These are phyloP conservation scores for Stemphylium vesicarium DNA, from an alignment of 2,329 filamentous ascomycete genomes.

Conservation along the genomic window DNA sequence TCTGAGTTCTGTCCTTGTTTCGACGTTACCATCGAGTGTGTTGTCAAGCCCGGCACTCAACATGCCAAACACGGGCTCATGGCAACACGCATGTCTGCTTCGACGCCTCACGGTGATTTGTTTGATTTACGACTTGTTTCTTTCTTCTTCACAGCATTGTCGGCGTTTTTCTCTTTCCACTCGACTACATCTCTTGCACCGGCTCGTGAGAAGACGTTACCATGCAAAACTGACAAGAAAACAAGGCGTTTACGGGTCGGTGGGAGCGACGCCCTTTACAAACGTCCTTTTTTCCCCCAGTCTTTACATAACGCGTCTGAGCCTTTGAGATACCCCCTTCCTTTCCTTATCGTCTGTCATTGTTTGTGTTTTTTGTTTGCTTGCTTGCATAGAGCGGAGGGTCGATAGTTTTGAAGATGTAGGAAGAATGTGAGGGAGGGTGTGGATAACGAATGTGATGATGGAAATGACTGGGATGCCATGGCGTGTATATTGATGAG, in stretches of 20 bases:
- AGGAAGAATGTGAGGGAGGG: neutral
- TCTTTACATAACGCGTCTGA: slow-evolving; percentile 15
- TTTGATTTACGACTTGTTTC: neutral
- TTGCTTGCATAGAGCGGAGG: neutral
- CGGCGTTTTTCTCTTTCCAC: neutral
- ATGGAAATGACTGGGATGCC: neutral
- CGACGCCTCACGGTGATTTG: neutral
- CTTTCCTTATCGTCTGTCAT: neutral
- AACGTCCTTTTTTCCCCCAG: slow-evolving; percentile 19
- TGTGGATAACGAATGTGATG: neutral
- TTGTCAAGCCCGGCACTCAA: slow-evolving; percentile 2
- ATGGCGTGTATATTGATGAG: neutral
- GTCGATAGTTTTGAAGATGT: neutral
- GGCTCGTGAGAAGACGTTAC: slow-evolving; percentile 27
- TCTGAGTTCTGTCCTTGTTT: slow-evolving; percentile 37
- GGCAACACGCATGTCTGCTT: neutral
- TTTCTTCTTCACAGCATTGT: neutral
- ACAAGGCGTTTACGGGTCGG: slow-evolving; percentile 27
- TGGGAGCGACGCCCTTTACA: slow-evolving; percentile 28
- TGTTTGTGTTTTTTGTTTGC: neutral
- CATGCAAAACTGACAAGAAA: slow-evolving; percentile 13
- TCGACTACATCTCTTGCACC: slow-evolving; percentile 15
- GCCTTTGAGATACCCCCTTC: slow-evolving; percentile 29
- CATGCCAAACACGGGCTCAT: neutral
- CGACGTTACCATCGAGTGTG: neutral